Percentiles rank a stretch among this genome's conserved stretches.
Evolutionary conservation across 2,329 filamentous ascomycete genomes (phyloP).

Genomic region (Oidium heveae): DNA sequence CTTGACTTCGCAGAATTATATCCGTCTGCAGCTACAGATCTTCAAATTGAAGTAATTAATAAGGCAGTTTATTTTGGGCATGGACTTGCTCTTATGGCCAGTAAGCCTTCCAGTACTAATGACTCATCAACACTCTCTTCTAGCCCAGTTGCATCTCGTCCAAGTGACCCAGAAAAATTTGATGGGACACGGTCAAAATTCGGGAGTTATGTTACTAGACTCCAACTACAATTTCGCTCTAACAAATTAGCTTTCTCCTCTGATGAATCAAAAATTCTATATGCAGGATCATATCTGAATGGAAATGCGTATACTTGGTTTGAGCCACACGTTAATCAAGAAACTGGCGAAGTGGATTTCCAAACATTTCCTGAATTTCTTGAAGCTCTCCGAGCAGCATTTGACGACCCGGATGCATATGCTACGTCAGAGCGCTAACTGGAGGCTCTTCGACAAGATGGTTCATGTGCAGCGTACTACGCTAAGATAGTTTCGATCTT

Average conservation of each 20-base stretch:
- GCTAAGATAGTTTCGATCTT: neutral
- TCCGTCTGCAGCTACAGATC: neutral
- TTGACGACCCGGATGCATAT: neutral
- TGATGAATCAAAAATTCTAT: neutral
- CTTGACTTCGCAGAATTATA: neutral
- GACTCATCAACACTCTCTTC: neutral
- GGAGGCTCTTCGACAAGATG: neutral
- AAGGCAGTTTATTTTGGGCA: neutral
- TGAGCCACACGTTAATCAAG: neutral
- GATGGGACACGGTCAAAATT: neutral
- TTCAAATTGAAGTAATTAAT: neutral
- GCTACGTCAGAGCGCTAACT: neutral
- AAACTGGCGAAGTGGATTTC: neutral
- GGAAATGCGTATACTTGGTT: neutral
- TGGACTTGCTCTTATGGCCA: neutral
- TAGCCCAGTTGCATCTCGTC: neutral
- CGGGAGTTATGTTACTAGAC: neutral
- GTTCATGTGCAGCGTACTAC: neutral
- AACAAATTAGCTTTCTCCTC: neutral
- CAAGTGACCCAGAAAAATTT: neutral
- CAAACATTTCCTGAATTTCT: neutral
- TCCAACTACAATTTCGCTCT: neutral
- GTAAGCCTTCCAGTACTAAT: neutral
- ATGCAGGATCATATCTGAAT: neutral
- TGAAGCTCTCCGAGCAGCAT: neutral